These are phyloP conservation scores for Paramecium primaurelia DNA, from an alignment of 73 alveolate species.

Conservation along the genomic window DNA sequence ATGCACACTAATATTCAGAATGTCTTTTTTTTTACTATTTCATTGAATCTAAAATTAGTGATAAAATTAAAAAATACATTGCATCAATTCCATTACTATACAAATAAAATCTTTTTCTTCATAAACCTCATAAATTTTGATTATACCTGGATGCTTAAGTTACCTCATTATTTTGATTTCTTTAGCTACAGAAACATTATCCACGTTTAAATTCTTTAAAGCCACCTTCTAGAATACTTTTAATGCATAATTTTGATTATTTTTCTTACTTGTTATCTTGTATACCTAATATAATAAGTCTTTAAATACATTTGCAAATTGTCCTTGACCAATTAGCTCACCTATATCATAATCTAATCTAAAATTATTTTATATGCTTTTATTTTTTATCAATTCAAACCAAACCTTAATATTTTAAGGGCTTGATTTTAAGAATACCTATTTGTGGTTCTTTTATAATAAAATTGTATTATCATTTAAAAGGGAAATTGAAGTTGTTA, in stretches of 20 bases:
- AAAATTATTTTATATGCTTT: neutral
- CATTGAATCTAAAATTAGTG: constrained; percentile 58
- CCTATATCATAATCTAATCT: constrained; percentile 27
- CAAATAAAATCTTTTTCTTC: constrained; percentile 71
- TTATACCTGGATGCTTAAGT: constrained; percentile 77
- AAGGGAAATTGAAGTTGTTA: neutral
- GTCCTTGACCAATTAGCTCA: neutral
- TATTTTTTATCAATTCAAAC: neutral
- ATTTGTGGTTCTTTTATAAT: neutral
- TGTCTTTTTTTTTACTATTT: constrained; percentile 48
- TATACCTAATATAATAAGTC: neutral
- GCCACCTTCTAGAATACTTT: constrained; percentile 60
- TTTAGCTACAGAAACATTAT: constrained; percentile 66
- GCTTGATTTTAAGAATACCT: neutral
- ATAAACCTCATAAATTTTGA: constrained; percentile 73
- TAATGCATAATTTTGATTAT: neutral
- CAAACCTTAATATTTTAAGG: neutral
- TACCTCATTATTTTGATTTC: constrained; percentile 77
- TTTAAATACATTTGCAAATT: neutral
- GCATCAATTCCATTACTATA: constrained; percentile 69
- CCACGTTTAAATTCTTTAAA: constrained; percentile 46
- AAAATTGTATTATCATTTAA: neutral
- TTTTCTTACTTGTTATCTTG: neutral
- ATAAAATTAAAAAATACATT: constrained; percentile 66
- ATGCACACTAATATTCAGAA: constrained; percentile 59